Base-by-base conservation (phyloP, 2,329 filamentous ascomycete species). In the Gnomoniopsis sp. region DNA sequence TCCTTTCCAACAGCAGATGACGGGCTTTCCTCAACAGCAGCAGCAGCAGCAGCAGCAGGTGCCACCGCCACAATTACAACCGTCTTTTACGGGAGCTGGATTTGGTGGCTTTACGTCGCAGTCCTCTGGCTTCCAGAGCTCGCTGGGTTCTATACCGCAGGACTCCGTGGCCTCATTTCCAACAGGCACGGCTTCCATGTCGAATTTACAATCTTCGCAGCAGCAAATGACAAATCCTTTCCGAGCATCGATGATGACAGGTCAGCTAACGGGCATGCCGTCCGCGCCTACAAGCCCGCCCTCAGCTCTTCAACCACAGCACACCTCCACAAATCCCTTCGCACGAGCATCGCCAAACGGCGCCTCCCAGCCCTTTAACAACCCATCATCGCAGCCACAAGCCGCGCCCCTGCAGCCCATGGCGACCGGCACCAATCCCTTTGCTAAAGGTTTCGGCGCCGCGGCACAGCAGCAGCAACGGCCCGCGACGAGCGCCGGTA, bases 161-260 rank as follows among this genome's bases (percentile, higher is more conserved):
- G 77, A 87, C 59, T 74, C 79, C 2, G 69, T 80, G 3, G 75
- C 80, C 7, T 75, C 70, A 53, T 85, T 84, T 71, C 76, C 82
- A 68, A 76, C 71, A 11, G 73, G 73, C 14, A 33, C 33, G 11
- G 65, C 76, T 71, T 67, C 78, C 63, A 65, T 78, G 71, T 69
- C 77, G 61, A 73, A 68, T 53, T 68, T 79, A 62, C 74, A 77
- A 72, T 67, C 77, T 4, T 12, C 36, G 23, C 79, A 80, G 59
- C 81, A 80, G 69, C 84, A 87, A 66, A 86, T 79, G 22, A 96
- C 92, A 8, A 99, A 99, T 70, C 95, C 95, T 0, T 99, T 99
- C 83, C 84, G 95, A 46, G 89, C 92, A 69, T 97, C 93, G 1
- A 93, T 93, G 87, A 80, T 82, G 77, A 76, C 71, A 61, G 78